These are phyloP conservation scores for Rehmannia glutinosa DNA, from an alignment of 257 asterid genomes.

Conservation along the genomic window DNA sequence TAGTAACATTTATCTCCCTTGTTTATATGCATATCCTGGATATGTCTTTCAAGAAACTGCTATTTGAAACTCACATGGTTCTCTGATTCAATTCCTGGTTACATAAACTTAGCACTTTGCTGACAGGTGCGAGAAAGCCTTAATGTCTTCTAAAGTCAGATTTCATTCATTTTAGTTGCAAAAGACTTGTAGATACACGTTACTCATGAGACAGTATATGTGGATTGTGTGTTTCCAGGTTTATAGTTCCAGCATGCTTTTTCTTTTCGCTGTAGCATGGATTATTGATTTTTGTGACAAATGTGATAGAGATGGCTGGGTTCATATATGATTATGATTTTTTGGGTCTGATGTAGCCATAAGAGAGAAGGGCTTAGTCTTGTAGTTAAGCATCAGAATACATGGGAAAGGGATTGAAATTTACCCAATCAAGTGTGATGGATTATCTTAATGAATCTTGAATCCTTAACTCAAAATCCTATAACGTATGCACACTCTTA, in stretches of 20 bases:
- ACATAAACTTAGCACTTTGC: no score
- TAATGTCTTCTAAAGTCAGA: no score
- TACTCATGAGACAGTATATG: not conserved
- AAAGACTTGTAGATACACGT: no score
- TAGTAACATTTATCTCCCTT: no score
- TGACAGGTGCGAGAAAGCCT: no score
- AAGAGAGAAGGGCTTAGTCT: no score
- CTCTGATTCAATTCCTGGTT: no score
- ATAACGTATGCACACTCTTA: not conserved
- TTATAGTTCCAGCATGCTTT: not conserved
- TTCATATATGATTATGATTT: not conserved
- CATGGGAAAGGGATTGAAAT: not conserved
- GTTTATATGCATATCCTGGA: no score
- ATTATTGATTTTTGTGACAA: not conserved
- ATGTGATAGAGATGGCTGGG: no score
- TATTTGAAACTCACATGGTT: no score
- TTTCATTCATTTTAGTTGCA: no score
- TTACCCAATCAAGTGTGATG: slow-evolving; percentile 6
- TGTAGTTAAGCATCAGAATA: not conserved
- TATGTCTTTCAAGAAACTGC: no score
- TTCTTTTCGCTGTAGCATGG: not conserved
- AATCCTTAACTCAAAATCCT: not conserved
- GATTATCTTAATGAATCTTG: not conserved
- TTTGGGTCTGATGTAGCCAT: not conserved
- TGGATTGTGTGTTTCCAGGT: not conserved